A percentile compares a stretch with the other conserved stretches of the same genome.
phyloP scores from a whole-genome alignment of 2,329 filamentous ascomycete genomes.

The Rhexocercosporidium sp. region DNA sequence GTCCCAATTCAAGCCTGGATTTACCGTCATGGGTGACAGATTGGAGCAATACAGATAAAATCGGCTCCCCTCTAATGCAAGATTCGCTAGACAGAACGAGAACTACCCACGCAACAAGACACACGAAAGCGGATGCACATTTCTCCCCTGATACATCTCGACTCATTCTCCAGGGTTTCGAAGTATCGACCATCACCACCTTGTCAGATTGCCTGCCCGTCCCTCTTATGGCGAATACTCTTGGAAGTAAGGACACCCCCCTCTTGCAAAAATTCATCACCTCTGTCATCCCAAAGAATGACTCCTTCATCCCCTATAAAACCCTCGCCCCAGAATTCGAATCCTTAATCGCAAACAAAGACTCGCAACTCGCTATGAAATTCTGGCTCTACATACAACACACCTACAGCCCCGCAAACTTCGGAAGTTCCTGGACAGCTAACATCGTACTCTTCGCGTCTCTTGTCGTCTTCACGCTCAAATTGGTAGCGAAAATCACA shows the following conservation, averaged over 20 bases:
- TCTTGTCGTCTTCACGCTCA: not conserved
- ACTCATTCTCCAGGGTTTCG: not conserved
- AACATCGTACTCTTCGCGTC: not conserved
- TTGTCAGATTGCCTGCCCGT: not conserved
- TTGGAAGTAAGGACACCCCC: not conserved
- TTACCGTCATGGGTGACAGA: not conserved
- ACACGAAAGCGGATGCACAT: not conserved
- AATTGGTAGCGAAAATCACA: not conserved
- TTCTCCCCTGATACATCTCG: not conserved
- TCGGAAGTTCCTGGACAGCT: not conserved
- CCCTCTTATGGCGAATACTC: not conserved
- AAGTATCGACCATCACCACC: not conserved
- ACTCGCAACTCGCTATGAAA: not conserved
- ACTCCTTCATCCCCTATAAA: not conserved
- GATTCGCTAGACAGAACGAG: not conserved
- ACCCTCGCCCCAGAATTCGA: not conserved
- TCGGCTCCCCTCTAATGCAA: not conserved
- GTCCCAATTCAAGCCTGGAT: not conserved
- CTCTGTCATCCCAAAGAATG: not conserved
- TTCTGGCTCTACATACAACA: not conserved
- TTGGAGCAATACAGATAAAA: not conserved
- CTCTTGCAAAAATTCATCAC: not conserved
- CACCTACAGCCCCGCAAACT: not conserved
- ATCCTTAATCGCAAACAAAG: not conserved
- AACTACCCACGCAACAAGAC: not conserved